Conservation (phyloP, 164 flowering plant species). For the Amborella trichopoda region DNA sequence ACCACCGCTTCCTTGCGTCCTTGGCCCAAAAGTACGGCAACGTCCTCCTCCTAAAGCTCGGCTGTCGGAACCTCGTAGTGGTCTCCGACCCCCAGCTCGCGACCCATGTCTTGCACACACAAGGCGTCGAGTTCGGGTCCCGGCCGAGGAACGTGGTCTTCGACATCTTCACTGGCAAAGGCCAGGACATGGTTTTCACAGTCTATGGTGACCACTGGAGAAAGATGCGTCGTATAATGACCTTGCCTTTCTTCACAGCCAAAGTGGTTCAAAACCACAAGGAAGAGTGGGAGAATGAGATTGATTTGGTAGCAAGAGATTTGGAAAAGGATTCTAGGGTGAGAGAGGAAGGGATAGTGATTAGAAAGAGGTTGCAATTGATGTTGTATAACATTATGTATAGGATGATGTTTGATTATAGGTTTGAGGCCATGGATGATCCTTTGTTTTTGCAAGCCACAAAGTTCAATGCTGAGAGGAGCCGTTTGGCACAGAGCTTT, state of each 20-base stretch:
- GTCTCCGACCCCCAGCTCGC: constrained; percentile 53
- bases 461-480: constrained; percentile 45
- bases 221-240: constrained; percentile 65
- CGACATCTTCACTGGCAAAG: constrained; percentile 68
- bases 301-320: constrained; percentile 35
- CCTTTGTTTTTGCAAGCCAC: constrained; percentile 40
- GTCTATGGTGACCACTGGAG: constrained; percentile 73
- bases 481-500: constrained; percentile 65
- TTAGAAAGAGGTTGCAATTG: constrained; percentile 47
- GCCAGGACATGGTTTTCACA: constrained; percentile 80
- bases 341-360: constrained; percentile 26
- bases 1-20: constrained; percentile 39
- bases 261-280: constrained; percentile 52
- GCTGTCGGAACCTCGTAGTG: constrained; percentile 38
- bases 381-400: constrained; percentile 68
- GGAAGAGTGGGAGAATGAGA: constrained; percentile 49
- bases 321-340: constrained; percentile 12
- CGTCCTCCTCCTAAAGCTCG: constrained; percentile 44
- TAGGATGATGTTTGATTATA: constrained; percentile 61
- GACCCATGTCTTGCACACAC: constrained; percentile 43
- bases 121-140: constrained; percentile 69
- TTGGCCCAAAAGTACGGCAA: constrained; percentile 33
- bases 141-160: constrained; percentile 58
- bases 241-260: constrained; percentile 64
- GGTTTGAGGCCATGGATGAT: constrained; percentile 42